phyloP scores from a whole-genome alignment of 768 basidiomycete species.

The Sarcodon sp. region DNA sequence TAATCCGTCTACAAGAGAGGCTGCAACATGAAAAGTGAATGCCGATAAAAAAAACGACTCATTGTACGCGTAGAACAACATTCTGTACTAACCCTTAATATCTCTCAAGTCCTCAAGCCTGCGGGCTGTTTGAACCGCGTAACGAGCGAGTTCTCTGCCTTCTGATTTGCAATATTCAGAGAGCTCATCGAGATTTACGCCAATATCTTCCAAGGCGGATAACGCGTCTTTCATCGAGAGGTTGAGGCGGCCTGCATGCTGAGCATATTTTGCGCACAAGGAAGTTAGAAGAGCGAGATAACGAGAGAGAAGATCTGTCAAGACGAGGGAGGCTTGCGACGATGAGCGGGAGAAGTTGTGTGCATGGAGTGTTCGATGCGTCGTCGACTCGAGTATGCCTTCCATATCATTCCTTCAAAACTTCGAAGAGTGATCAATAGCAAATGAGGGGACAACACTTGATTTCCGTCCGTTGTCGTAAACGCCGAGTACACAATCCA shows the following conservation, averaged over 20 bases:
- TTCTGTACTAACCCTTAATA: conserved; percentile 44
- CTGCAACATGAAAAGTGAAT: conserved; percentile 20
- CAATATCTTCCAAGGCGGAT: conserved; percentile 62
- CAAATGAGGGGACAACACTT: background rate
- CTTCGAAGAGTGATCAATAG: background rate
- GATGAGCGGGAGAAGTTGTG: conserved; percentile 71
- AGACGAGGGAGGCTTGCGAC: conserved; percentile 50
- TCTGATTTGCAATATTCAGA: conserved; percentile 53
- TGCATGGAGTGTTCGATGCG: conserved; percentile 61
- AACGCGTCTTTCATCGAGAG: conserved; percentile 49
- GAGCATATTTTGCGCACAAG: conserved; percentile 60
- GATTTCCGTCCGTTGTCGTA: background rate
- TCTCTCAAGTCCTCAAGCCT: conserved; percentile 65
- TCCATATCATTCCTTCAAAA: conserved; percentile 37
- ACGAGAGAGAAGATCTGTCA: conserved; percentile 66
- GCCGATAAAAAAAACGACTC: conserved; percentile 11
- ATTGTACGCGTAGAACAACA: conserved; percentile 7
- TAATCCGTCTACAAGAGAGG: conserved; percentile 47
- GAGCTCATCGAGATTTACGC: conserved; percentile 59
- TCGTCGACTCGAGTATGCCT: conserved; percentile 55
- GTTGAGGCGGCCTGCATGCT: conserved; percentile 56
- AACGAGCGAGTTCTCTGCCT: conserved; percentile 55
- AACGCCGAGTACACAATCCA: background rate
- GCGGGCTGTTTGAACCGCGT: conserved; percentile 48
- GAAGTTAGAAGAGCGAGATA: conserved; percentile 56